phyloP scores from a whole-genome alignment of 2,329 filamentous ascomycete species.

The Aureobasidium sp. region DNA sequence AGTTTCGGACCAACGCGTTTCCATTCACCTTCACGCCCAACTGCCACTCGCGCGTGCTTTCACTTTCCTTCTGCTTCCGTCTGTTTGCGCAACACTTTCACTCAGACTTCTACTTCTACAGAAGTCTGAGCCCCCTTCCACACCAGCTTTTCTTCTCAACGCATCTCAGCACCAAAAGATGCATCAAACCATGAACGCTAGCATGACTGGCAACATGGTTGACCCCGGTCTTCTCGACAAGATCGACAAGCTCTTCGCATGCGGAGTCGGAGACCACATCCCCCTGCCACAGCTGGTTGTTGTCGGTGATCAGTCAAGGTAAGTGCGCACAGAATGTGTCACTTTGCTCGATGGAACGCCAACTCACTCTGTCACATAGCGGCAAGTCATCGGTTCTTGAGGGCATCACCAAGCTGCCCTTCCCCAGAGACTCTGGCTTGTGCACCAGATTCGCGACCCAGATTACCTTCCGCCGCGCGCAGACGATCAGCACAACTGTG shows the following conservation, averaged over 20 bases:
- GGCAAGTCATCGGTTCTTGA: constrained; percentile 57
- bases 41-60: neutral
- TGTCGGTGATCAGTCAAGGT: constrained; percentile 48
- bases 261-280: constrained; percentile 31
- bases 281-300: constrained; percentile 38
- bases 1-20: no score
- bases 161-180: neutral
- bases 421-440: constrained; percentile 43
- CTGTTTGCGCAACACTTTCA: neutral
- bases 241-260: constrained; percentile 45
- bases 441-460: constrained; percentile 37
- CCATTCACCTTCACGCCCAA: no score
- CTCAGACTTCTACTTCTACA: neutral
- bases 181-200: neutral
- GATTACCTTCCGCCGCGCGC: constrained; percentile 11
- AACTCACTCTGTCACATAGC: neutral
- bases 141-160: neutral
- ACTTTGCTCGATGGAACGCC: no score
- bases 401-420: constrained; percentile 51
- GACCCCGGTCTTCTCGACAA: constrained; percentile 38
- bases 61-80: no score
- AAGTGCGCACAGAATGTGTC: neutral
- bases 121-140: neutral
- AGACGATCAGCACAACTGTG: constrained; percentile 15
- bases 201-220: neutral